Evolutionary conservation across 495 filamentous ascomycete species (phyloP), one percentile per base, ranked within the genome.

Genomic region (Neurospora sp.): DNA sequence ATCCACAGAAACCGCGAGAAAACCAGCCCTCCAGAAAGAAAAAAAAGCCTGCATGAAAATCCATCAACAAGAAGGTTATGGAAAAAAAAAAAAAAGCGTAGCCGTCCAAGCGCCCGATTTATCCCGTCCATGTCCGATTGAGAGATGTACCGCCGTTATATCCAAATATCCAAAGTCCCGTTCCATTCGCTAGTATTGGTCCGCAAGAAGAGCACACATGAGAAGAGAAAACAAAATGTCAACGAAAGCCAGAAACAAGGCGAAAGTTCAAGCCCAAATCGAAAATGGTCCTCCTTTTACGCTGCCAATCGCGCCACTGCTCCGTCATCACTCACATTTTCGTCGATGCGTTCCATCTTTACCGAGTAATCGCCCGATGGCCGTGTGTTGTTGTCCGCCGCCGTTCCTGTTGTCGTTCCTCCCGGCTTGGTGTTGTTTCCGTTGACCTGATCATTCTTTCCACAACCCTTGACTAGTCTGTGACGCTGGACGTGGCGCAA

Each of bases 391-490:
- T 65, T 65, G 27, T 65, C 53, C 20, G 20, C 20, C 20, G 20
- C 45, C 4, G 45, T 22, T 31, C 31, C 35, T 72, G 38, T 69
- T 72, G 18, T 75, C 75, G n/a, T 42, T 75, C 70, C 48, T 59
- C 48, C 53, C 27, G 27, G 27, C 31, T 65, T 35, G 27, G 16
- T 37, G 12, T 71, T 45, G 18, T 69, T 65, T 35, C 71, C 45
- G 27, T 65, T 65, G 27, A 35, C 14, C 53, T 65, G 53, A 27
- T 22, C 69, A 35, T 69, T 76, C 20, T 87, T 89, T 42, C 94
- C 95, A 78, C 96, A 98, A 37, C 93, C 94, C 82, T 98, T 98
- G 75, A 98, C 95, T 9, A 98, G 88, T 59, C 92, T 90, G 85
- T 98, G 96, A 77, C 95, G 87, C 95, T 98, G 76, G 77, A 75